Evolutionary conservation across 2,329 filamentous ascomycete species (phyloP).

Genomic region (Colletotrichum magnum): DNA sequence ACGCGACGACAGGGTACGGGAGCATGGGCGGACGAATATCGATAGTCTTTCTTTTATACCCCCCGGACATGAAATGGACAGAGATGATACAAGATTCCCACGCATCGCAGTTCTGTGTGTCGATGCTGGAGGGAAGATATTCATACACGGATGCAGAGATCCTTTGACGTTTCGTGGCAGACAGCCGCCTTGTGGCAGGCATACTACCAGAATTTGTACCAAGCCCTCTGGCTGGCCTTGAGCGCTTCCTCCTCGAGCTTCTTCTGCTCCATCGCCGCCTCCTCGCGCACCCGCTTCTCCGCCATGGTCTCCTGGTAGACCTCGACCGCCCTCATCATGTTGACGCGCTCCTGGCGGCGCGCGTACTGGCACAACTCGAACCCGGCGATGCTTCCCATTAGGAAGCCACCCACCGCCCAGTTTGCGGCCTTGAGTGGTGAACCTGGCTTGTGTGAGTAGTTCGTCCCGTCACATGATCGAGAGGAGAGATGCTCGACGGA

Average conservation of each 20-base stretch:
- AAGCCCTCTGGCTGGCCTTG: conserved; percentile 54
- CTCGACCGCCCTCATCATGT: conserved; percentile 89
- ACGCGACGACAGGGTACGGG: conserved; percentile 7
- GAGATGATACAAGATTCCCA: conserved; percentile 24
- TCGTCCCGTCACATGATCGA: too few relatives aligned
- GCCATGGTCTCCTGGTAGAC: conserved; percentile 61
- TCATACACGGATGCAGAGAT: conserved; percentile 1
- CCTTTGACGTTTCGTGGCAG: not conserved
- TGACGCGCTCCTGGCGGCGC: conserved; percentile 80
- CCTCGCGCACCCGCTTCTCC: conserved; percentile 58
- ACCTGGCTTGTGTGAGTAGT: conserved; percentile 1
- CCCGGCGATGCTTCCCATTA: conserved; percentile 76
- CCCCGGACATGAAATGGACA: conserved; percentile 26
- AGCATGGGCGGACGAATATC: conserved; percentile 9
- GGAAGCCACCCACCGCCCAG: conserved; percentile 87
- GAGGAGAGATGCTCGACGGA: not conserved
- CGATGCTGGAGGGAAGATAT: not conserved
- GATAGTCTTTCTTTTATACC: conserved; percentile 42
- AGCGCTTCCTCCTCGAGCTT: conserved; percentile 51
- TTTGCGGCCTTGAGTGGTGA: conserved; percentile 77
- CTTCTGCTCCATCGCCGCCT: conserved; percentile 53
- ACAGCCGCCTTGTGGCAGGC: not conserved
- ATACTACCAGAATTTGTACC: conserved; percentile 71
- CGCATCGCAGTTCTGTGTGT: not conserved
- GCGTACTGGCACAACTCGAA: conserved; percentile 89